Evolutionary conservation across 1,284 basidiomycete species (phyloP).

Genomic region (Thelephora terrestris): DNA sequence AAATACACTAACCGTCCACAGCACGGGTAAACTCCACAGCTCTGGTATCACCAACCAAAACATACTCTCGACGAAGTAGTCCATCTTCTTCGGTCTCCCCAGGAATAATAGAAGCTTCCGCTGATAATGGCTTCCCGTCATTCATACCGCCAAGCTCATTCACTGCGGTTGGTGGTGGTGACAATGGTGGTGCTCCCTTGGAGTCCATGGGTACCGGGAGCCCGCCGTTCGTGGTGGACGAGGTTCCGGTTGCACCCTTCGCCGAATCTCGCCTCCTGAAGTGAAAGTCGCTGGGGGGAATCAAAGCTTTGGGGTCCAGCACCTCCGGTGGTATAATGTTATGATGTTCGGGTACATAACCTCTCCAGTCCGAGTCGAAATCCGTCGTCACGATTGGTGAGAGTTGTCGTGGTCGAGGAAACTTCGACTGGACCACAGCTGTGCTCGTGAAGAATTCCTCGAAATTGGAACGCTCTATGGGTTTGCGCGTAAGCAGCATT

Average conservation of each 20-base stretch:
- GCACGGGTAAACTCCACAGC: constrained; percentile 72
- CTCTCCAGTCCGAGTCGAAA: constrained; percentile 4
- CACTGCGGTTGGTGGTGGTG: constrained; percentile 9
- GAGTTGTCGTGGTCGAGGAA: constrained; percentile 32
- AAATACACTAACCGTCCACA: constrained; percentile 49
- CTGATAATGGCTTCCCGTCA: constrained; percentile 30
- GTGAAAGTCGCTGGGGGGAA: constrained; percentile 68
- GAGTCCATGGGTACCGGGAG: constrained; percentile 3
- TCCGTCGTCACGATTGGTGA: constrained; percentile 13
- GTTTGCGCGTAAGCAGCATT: constrained; percentile 72
- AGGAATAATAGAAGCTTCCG: constrained; percentile 63
- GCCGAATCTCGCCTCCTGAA: constrained; percentile 37
- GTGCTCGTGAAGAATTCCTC: constrained; percentile 85
- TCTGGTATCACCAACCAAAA: constrained; percentile 63
- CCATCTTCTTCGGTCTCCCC: constrained; percentile 77
- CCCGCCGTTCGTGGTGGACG: not conserved
- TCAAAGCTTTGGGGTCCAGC: constrained; percentile 65
- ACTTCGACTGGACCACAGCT: constrained; percentile 77
- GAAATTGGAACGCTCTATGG: constrained; percentile 80
- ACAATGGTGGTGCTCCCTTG: constrained; percentile 4
- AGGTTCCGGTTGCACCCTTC: constrained; percentile 7
- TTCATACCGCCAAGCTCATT: constrained; percentile 3
- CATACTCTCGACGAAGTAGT: constrained; percentile 63
- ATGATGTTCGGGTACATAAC: constrained; percentile 50
- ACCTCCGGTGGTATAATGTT: constrained; percentile 64